Percentiles rank a stretch among this genome's conserved stretches.
Evolutionary conservation across 306 rosid genomes (phyloP).

Genomic region (Elaeagnus macrophylla): DNA sequence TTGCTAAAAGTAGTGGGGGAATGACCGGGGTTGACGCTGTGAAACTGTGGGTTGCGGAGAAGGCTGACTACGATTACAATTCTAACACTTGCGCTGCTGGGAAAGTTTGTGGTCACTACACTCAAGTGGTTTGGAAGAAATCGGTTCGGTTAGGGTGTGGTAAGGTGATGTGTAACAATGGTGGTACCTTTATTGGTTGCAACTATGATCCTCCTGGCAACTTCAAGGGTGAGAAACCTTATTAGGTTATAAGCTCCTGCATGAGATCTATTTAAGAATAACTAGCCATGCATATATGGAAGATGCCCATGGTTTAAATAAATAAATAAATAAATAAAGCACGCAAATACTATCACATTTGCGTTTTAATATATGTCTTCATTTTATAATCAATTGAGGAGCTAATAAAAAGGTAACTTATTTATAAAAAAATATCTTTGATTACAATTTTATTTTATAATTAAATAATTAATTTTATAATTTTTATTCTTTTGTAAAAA

Average conservation of each 20-base stretch:
- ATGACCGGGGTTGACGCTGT: slow-evolving; percentile 23
- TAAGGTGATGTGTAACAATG: slow-evolving; percentile 22
- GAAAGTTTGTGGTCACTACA: slow-evolving; percentile 32
- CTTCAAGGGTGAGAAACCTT: slow-evolving; percentile 27
- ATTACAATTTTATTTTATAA: too few species aligned
- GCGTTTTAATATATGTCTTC: too few species aligned
- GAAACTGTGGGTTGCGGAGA: slow-evolving; percentile 37
- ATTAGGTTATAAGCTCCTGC: not conserved
- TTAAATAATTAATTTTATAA: too few species aligned
- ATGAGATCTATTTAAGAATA: not conserved
- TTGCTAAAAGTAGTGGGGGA: slow-evolving; percentile 20
- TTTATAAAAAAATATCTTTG: too few species aligned
- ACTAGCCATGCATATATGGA: too few species aligned
- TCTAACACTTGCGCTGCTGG: slow-evolving; percentile 30
- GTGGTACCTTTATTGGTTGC: slow-evolving; percentile 33
- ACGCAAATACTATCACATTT: too few species aligned
- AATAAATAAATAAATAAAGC: too few species aligned
- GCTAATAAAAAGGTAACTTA: too few species aligned
- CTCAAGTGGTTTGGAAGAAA: slow-evolving; percentile 27
- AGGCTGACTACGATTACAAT: slow-evolving; percentile 21
- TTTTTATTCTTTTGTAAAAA: too few species aligned
- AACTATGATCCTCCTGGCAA: slow-evolving; percentile 51
- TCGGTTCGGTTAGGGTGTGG: slow-evolving; percentile 8
- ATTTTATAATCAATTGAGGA: too few species aligned
- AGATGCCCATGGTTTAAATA: too few species aligned